Percentiles rank a stretch among this genome's conserved stretches.
phyloP scores from a whole-genome alignment of 495 filamentous ascomycete genomes.

The Pyrenula aspistea region DNA sequence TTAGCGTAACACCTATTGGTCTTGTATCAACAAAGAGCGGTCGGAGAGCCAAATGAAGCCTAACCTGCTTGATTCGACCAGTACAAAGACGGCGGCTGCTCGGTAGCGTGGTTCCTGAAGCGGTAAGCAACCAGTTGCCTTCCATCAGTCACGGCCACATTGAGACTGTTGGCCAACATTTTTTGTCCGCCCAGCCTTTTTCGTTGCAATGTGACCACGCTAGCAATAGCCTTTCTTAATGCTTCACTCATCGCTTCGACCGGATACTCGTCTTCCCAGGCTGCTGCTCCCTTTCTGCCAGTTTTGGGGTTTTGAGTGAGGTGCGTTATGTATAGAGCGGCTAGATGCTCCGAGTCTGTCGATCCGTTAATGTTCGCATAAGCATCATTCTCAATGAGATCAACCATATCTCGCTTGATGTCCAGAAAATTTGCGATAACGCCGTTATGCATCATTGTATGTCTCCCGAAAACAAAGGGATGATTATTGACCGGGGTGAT shows the following conservation, averaged over 20 bases:
- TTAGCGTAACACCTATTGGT: constrained; percentile 21
- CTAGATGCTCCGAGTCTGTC: constrained; percentile 37
- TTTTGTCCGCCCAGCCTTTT: constrained; percentile 16
- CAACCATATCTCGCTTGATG: constrained; percentile 25
- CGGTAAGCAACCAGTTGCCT: constrained; percentile 25
- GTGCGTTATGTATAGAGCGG: constrained; percentile 36
- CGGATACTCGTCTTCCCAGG: constrained; percentile 27
- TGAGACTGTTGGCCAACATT: constrained; percentile 26
- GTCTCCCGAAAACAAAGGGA: constrained; percentile 37
- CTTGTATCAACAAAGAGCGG: neutral
- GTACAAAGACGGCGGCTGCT: constrained; percentile 36
- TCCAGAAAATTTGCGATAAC: constrained; percentile 25
- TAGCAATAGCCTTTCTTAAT: constrained; percentile 24
- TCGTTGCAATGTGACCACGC: constrained; percentile 27
- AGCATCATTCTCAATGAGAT: constrained; percentile 24
- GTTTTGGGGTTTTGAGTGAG: constrained; percentile 13
- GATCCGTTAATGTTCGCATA: constrained; percentile 31
- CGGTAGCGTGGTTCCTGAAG: constrained; percentile 31
- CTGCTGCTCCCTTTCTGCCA: constrained; percentile 8
- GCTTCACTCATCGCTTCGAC: constrained; percentile 23
- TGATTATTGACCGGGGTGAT: constrained; percentile 35
- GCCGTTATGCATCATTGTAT: constrained; percentile 40
- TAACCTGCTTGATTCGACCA: constrained; percentile 25
- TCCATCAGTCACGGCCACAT: constrained; percentile 29
- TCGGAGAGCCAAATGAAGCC: constrained; percentile 1